Base-by-base conservation (phyloP, 441 rosid species). In the Lagerstroemia fauriei region DNA sequence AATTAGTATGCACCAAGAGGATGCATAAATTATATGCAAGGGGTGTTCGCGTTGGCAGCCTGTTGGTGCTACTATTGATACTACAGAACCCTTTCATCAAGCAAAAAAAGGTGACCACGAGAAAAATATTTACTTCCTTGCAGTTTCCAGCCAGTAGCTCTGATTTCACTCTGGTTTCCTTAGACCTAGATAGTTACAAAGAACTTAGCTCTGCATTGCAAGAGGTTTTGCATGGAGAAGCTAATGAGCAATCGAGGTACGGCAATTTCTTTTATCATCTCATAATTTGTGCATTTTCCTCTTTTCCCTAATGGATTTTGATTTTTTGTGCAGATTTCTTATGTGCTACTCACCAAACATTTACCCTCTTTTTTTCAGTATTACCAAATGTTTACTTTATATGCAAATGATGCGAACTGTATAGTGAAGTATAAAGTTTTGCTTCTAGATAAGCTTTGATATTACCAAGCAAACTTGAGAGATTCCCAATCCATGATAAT, bases 121-220 rank as follows among this genome's bases (percentile, higher is more conserved):
- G 17, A 41, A 63, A 79, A 24, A 70, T 75, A 38, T 63, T 69
- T 31, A 32, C 73, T 89, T 86, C 81, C 75, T 89, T 92, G 91
- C 97, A 97, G 99, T 95, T 95, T 88, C 96, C 99, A 61, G 94
- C 92, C 82, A 88, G 80, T 89, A 87, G 86, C 86, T 86, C 92
- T 24, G 92, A 91, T 81, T 84, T 90, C 87, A 86, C 92, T 78
- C 85, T 89, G 82, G 94, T 90, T 82, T 88, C 91, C 77, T 83
- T 91, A 78, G 95, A 91, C 81, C 77, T 88, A 84, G 98, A 90
- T 78, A 91, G 90, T 85, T 94, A 89, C 32, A 93, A 90, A 86
- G 93, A 90, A 75, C 88, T 85, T 88, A 84, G 82, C 86, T 81
- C 88, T 81, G 91, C 93, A 73, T 81, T 95, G 81, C 79, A 85